Evolutionary conservation across 164 flowering plant genomes (phyloP).

Genomic region (Brasenia schreberi): DNA sequence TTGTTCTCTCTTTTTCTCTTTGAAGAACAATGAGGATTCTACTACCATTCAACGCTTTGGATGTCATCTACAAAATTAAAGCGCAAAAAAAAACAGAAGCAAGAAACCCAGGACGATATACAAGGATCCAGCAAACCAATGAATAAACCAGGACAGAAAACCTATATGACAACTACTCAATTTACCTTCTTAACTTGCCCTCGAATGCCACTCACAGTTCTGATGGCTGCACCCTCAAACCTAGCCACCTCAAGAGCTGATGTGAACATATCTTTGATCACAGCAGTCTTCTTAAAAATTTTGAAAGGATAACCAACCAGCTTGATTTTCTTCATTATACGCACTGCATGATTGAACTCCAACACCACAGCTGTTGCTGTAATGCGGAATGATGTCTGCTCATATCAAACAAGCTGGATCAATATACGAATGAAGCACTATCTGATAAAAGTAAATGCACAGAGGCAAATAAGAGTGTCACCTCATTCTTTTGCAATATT

Average conservation of each 20-base stretch:
- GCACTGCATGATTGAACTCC: conserved; percentile 76
- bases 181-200: conserved; percentile 96
- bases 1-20: no score
- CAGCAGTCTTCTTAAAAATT: conserved; percentile 88
- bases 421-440: no score
- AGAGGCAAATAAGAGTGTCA: no score
- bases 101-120: not conserved
- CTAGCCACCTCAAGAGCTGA: conserved; percentile 91
- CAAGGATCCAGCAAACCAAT: not conserved
- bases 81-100: conserved; percentile 1
- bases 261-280: conserved; percentile 84
- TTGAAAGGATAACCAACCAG: conserved; percentile 79
- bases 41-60: no score
- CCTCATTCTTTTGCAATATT: no score
- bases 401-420: not conserved
- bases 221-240: conserved; percentile 85
- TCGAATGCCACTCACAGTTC: conserved; percentile 91
- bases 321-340: conserved; percentile 76
- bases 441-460: no score
- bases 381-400: conserved; percentile 75
- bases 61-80: not conserved
- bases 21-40: no score
- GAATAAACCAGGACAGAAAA: not conserved
- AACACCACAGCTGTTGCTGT: conserved; percentile 73
- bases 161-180: not conserved